Conservation (phyloP, 257 asterid genomes). For the Agastache rugosa region DNA sequence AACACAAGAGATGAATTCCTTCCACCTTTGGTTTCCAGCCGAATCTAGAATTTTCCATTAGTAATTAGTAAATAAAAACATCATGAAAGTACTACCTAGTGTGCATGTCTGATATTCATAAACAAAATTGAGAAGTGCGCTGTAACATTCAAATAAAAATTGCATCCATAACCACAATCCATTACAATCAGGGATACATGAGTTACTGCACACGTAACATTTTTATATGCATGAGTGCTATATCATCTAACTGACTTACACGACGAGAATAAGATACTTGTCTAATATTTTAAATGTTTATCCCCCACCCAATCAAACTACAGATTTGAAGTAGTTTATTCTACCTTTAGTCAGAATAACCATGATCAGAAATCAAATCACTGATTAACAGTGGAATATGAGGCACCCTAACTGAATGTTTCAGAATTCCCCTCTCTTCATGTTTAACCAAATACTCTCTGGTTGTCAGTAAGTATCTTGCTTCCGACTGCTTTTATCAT, state of each 20-base stretch:
- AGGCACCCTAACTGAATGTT: no score
- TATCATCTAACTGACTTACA: background rate
- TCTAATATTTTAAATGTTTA: background rate
- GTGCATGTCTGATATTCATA: slow-evolving; percentile 22
- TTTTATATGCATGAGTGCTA: background rate
- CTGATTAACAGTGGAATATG: no score
- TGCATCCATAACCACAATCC: background rate
- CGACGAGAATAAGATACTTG: background rate
- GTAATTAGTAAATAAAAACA: slow-evolving; percentile 25
- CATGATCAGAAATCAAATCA: no score
- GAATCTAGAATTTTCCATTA: slow-evolving; percentile 64
- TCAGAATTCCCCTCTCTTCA: no score
- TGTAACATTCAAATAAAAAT: background rate
- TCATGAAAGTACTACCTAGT: slow-evolving; percentile 10
- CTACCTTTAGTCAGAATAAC: no score
- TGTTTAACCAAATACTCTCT: no score
- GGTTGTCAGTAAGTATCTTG: no score
- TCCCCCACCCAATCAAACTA: no score
- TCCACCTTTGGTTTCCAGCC: slow-evolving; percentile 92
- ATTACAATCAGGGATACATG: background rate
- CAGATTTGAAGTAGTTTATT: no score
- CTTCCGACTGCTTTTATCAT: no score
- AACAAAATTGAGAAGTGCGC: slow-evolving; percentile 20
- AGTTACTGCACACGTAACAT: background rate
- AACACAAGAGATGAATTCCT: slow-evolving; percentile 81